Evolutionary conservation across 768 basidiomycete species (phyloP), one percentile per base, ranked within the genome.

Genomic region (Psilocybe tampanensis): DNA sequence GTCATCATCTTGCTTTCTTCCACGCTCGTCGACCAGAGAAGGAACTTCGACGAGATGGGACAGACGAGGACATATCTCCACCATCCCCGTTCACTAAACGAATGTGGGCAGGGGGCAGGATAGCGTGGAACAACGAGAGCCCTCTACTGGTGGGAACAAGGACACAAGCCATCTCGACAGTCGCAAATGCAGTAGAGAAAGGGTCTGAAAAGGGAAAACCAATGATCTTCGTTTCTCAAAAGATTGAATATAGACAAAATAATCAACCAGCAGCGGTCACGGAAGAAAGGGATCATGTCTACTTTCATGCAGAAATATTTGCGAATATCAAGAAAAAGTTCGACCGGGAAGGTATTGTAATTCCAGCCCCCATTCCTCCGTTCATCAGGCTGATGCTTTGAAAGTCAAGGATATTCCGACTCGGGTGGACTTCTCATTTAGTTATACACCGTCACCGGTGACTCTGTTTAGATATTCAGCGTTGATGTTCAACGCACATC

Each of bases 391-490:
- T n/a, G 33, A 22, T 44, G 12, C 21, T 12, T 49, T 21, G 44
- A 32, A 47, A 88, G 88, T 87, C 55, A 72, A 75, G 22, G 79
- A 74, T 56, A 65, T 86, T 18, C 86, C 85, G 12, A 58, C 64
- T 3, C 69, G 76, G 0, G 58, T 73, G 22, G 82, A 86, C 59
- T 86, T 90, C 68, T 79, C 83, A 3, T 86, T 91, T 68, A 76
- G 73, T 26, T 92, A 86, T 66, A 82, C 72, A 13, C 92, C 92
- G 2, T 84, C 81, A 22, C 71, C 84, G 33, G 85, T 86, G 8
- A 91, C 88, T 0, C 74, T 94, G 19, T 95, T 95, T 75, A 85
- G 91, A 21, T 95, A 89, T 72, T 94, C 91, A 4, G 90, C 92
- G 18, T 76, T 95, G 21, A 94, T 87, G 61, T 92, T 92, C 75